Percentiles rank a stretch among this genome's conserved stretches.
Conservation (phyloP, 257 asterid genomes). For the Ligustrum vulgare region DNA sequence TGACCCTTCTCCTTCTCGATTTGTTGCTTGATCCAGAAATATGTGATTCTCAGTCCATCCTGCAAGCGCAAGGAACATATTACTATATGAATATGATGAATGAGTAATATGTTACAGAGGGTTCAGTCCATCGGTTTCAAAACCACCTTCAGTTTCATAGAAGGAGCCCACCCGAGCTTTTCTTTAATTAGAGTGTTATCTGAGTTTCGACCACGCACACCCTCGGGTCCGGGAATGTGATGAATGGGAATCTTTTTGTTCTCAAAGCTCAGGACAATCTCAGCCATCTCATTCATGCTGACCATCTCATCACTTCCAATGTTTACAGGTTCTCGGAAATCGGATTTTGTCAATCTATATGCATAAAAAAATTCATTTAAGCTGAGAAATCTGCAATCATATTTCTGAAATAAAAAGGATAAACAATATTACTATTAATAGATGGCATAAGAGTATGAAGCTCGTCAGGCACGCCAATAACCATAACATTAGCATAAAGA, state of each 20-base stretch:
- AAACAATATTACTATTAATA: too few relatives aligned
- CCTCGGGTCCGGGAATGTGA: slow-evolving; percentile 91
- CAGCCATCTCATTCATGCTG: slow-evolving; percentile 97
- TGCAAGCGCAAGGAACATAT: slow-evolving; percentile 15
- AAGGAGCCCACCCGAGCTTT: slow-evolving; percentile 92
- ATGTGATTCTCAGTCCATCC: slow-evolving; percentile 93
- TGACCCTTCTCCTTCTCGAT: slow-evolving; percentile 78
- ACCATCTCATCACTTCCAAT: slow-evolving; percentile 96
- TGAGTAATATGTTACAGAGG: background rate
- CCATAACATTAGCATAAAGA: too few relatives aligned
- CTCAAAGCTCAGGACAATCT: slow-evolving; percentile 78
- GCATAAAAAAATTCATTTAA: background rate
- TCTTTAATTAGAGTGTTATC: slow-evolving; percentile 81
- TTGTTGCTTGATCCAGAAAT: slow-evolving; percentile 92
- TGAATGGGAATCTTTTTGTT: slow-evolving; percentile 71
- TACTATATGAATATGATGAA: background rate
- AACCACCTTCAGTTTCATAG: slow-evolving; percentile 75
- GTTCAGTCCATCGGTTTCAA: background rate
- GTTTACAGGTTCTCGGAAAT: slow-evolving; percentile 88
- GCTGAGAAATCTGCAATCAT: background rate
- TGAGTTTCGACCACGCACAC: slow-evolving; percentile 83
- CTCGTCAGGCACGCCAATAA: too few relatives aligned
- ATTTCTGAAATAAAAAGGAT: background rate
- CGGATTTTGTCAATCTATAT: slow-evolving; percentile 77
- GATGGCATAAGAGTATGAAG: too few relatives aligned